These are phyloP conservation scores for Schwanniomyces yamadae DNA, from an alignment of 805 yeast species.

Conservation along the genomic window DNA sequence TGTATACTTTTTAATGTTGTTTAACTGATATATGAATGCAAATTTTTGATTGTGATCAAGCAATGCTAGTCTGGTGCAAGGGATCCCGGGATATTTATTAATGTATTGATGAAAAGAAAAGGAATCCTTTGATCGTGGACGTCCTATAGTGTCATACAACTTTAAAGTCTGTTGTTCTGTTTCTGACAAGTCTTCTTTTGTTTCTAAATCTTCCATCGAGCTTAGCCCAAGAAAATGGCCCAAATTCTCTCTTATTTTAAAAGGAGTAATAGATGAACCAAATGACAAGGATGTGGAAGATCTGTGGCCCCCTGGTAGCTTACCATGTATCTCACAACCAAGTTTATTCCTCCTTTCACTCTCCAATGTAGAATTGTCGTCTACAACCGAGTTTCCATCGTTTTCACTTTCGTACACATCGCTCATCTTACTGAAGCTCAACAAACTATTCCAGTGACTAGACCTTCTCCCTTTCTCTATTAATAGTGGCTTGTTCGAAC, in stretches of 20 bases:
- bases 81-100: conserved; percentile 11
- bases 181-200: not conserved
- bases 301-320: too few relatives aligned
- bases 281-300: too few relatives aligned
- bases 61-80: conserved; percentile 17
- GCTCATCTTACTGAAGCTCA: too few relatives aligned
- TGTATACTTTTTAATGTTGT: conserved; percentile 6
- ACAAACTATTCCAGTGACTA: not conserved
- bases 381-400: too few relatives aligned
- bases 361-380: too few relatives aligned
- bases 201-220: not conserved
- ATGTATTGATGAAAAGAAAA: not conserved
- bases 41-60: conserved; percentile 10
- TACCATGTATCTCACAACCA: too few relatives aligned
- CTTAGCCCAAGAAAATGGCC: conserved; percentile 6
- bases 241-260: conserved; percentile 17
- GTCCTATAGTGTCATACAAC: not conserved
- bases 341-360: not conserved
- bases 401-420: too few relatives aligned
- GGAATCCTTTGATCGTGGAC: conserved; percentile 4
- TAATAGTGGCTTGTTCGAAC: not conserved
- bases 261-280: conserved; percentile 13
- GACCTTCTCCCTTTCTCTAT: not conserved
- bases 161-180: not conserved
- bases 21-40: conserved; percentile 14